Evolutionary conservation across 2,329 filamentous ascomycete species (phyloP).

Genomic region (Oidium heveae): DNA sequence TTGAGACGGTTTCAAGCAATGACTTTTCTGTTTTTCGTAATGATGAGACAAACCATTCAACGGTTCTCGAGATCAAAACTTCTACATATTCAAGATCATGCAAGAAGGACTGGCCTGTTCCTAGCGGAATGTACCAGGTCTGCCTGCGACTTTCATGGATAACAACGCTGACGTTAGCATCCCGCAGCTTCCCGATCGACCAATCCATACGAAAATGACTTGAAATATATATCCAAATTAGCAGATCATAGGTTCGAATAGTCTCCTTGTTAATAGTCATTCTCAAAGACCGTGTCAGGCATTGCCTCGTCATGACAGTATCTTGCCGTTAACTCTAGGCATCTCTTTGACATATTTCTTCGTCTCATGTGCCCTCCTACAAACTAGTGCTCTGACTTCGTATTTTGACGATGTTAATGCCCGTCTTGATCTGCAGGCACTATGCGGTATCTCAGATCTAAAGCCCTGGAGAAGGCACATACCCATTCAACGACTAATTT

Average conservation of each 20-base stretch:
- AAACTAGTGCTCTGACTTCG: slow-evolving; percentile 12
- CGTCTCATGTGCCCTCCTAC: slow-evolving; percentile 19
- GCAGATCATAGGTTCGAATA: slow-evolving; percentile 14
- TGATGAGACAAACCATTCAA: too few species aligned
- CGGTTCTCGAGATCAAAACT: too few species aligned
- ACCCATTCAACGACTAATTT: slow-evolving; percentile 13
- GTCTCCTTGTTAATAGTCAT: slow-evolving; percentile 5
- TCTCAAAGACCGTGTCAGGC: slow-evolving; percentile 4
- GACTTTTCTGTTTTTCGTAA: too few species aligned
- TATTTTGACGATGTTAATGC: slow-evolving; percentile 22
- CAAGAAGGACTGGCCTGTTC: too few species aligned
- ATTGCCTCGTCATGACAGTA: slow-evolving; percentile 9
- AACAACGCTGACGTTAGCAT: slow-evolving; percentile 10
- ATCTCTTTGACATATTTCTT: slow-evolving; percentile 7
- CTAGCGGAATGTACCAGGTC: too few species aligned
- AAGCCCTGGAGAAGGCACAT: slow-evolving; percentile 14
- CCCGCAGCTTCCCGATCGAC: slow-evolving; percentile 14
- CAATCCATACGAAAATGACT: slow-evolving; percentile 1
- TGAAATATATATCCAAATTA: slow-evolving; percentile 9
- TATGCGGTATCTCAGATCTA: slow-evolving; percentile 17
- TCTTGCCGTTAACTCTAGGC: slow-evolving; percentile 11
- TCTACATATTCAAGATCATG: too few species aligned
- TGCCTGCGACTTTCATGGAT: slow-evolving; percentile 6
- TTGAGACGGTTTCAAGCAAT: too few species aligned
- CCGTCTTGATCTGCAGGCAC: slow-evolving; percentile 16